Percentiles rank a stretch among this genome's conserved stretches.
Conservation (phyloP, 2,329 filamentous ascomycete genomes). For the Teratosphaeria zuluensis region DNA sequence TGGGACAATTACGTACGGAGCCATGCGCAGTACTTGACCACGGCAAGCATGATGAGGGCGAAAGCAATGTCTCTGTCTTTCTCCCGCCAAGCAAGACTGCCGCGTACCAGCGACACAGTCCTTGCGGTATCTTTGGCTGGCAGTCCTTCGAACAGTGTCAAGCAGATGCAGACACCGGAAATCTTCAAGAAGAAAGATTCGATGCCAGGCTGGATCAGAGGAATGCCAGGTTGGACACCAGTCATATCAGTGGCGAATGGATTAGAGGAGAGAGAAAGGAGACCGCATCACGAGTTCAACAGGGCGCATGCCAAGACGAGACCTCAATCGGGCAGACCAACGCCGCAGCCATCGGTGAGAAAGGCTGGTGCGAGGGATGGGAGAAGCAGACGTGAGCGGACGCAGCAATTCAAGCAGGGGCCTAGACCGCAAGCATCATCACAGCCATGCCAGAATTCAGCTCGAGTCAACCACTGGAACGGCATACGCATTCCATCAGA, state of each 20-base stretch:
- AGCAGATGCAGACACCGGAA: background rate
- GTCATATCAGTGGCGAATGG: background rate
- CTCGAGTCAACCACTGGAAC: background rate
- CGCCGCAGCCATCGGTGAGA: background rate
- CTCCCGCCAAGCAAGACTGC: background rate
- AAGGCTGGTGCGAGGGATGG: background rate
- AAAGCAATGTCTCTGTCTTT: background rate
- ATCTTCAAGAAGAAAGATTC: background rate
- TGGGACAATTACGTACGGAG: background rate
- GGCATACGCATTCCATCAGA: background rate
- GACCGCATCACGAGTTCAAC: background rate
- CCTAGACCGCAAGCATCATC: background rate
- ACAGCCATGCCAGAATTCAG: background rate
- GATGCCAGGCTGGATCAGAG: background rate
- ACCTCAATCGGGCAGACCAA: background rate
- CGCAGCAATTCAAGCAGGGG: background rate
- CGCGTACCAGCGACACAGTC: background rate
- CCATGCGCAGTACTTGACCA: background rate
- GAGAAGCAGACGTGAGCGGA: background rate
- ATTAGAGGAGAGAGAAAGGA: background rate
- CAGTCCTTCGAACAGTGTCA: background rate
- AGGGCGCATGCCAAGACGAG: background rate
- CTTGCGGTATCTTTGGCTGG: background rate
- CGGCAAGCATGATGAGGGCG: background rate
- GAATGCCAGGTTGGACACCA: background rate